Conservation (phyloP, 257 asterid species). For the Ehretia macrophylla region DNA sequence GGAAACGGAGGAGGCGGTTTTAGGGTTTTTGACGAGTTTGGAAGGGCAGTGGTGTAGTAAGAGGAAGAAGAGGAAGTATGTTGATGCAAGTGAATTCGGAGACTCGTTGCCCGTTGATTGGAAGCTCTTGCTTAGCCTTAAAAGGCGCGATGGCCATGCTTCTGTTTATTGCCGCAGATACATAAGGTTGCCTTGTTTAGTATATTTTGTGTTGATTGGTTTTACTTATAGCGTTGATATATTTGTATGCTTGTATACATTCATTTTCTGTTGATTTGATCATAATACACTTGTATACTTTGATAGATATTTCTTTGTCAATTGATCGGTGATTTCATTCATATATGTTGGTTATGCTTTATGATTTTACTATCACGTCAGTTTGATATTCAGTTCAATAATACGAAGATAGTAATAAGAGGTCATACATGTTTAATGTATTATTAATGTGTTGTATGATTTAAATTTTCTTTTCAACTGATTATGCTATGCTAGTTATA, state of each 20-base stretch:
- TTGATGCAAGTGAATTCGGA: slow-evolving; percentile 59
- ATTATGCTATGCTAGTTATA: too few species aligned
- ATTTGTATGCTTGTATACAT: neutral
- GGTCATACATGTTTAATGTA: too few species aligned
- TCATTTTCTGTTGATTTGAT: neutral
- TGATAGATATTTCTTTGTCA: too few species aligned
- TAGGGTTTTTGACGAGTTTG: slow-evolving; percentile 57
- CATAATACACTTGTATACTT: neutral
- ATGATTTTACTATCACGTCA: too few species aligned
- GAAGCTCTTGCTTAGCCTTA: slow-evolving; percentile 84
- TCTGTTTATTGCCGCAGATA: slow-evolving; percentile 72
- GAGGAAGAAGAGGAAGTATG: slow-evolving; percentile 89
- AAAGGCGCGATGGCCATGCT: slow-evolving; percentile 62
- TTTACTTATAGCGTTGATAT: neutral
- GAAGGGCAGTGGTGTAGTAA: slow-evolving; percentile 95
- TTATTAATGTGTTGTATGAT: too few species aligned
- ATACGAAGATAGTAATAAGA: too few species aligned
- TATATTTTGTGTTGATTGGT: slow-evolving; percentile 10
- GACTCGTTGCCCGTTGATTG: slow-evolving; percentile 71
- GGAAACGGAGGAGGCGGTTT: slow-evolving; percentile 59
- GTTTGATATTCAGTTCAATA: too few species aligned
- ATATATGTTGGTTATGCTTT: too few species aligned
- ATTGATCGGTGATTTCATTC: too few species aligned
- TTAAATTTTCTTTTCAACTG: too few species aligned
- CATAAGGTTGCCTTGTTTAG: slow-evolving; percentile 51